Conservation (phyloP, 257 asterid species). For the Gentiana macrophylla region DNA sequence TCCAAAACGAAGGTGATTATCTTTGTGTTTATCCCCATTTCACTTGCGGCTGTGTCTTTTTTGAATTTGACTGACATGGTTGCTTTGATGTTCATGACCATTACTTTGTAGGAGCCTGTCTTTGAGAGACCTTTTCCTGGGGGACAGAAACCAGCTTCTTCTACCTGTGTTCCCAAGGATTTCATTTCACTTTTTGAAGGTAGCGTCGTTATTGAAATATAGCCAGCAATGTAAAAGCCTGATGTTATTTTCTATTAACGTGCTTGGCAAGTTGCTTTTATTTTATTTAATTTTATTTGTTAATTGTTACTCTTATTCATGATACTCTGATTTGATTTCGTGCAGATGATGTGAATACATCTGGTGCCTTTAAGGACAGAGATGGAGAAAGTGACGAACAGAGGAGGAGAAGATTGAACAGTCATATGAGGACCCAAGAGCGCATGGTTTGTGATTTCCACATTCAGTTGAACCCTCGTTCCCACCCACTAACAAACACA, state of each 20-base stretch:
- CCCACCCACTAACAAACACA: no score
- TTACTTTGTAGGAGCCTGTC: slow-evolving; percentile 38
- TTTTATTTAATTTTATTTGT: not conserved
- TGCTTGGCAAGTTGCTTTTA: not conserved
- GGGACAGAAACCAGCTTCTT: slow-evolving; percentile 23
- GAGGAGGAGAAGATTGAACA: slow-evolving; percentile 62
- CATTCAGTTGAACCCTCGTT: no score
- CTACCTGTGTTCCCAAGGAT: slow-evolving; percentile 27
- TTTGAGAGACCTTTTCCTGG: slow-evolving; percentile 31
- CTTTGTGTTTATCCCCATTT: slow-evolving; percentile 2
- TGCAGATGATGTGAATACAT: slow-evolving; percentile 57
- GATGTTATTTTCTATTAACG: not conserved
- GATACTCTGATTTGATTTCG: slow-evolving; percentile 1
- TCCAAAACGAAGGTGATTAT: slow-evolving; percentile 47
- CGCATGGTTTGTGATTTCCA: slow-evolving; percentile 54
- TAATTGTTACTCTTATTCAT: no score
- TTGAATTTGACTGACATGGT: not conserved
- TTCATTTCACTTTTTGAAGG: slow-evolving; percentile 65
- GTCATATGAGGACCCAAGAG: slow-evolving; percentile 48
- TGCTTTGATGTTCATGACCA: not conserved
- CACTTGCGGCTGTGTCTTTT: not conserved
- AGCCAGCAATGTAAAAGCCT: not conserved
- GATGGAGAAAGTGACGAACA: slow-evolving; percentile 78
- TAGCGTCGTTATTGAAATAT: slow-evolving; percentile 12
- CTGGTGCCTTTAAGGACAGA: slow-evolving; percentile 59